phyloP scores from a whole-genome alignment of 2,329 filamentous ascomycete species.

The Ilyonectria sp. region DNA sequence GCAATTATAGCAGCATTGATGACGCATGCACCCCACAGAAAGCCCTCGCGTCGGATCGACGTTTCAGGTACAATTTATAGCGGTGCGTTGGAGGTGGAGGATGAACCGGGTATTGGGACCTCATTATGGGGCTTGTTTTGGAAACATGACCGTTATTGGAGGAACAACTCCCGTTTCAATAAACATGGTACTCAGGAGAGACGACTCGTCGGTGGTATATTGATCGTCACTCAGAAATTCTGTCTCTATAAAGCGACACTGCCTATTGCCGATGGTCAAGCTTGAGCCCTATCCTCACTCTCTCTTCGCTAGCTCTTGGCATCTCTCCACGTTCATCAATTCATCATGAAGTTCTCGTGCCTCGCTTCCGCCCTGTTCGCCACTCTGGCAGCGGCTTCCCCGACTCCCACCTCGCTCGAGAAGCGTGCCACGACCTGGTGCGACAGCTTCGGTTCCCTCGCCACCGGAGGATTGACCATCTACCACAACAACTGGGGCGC shows the following conservation, averaged over 20 bases:
- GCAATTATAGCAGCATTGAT: not conserved
- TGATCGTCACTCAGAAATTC: not conserved
- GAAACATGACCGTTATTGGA: conserved; percentile 28
- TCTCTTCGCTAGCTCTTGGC: not conserved
- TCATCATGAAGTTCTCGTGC: conserved; percentile 41
- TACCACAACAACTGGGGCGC: conserved; percentile 69
- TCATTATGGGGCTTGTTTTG: conserved; percentile 2
- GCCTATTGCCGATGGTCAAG: not conserved
- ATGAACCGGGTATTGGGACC: conserved; percentile 1
- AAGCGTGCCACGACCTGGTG: conserved; percentile 56
- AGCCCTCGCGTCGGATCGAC: not conserved
- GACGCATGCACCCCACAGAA: not conserved
- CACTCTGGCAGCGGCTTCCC: conserved; percentile 47
- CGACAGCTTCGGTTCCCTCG: conserved; percentile 56
- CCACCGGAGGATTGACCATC: conserved; percentile 61
- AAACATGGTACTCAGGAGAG: not conserved
- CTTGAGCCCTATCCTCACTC: not conserved
- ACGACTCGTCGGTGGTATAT: conserved; percentile 2
- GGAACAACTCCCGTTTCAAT: conserved; percentile 15
- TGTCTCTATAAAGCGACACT: not conserved
- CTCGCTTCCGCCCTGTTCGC: conserved; percentile 49
- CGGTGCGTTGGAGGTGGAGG: not conserved
- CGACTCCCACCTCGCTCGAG: conserved; percentile 48
- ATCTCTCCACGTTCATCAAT: not conserved
- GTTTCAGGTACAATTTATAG: conserved; percentile 19